These are phyloP conservation scores for Leishmania mexicana DNA, from an alignment of 208 protist species.

Conservation along the genomic window DNA sequence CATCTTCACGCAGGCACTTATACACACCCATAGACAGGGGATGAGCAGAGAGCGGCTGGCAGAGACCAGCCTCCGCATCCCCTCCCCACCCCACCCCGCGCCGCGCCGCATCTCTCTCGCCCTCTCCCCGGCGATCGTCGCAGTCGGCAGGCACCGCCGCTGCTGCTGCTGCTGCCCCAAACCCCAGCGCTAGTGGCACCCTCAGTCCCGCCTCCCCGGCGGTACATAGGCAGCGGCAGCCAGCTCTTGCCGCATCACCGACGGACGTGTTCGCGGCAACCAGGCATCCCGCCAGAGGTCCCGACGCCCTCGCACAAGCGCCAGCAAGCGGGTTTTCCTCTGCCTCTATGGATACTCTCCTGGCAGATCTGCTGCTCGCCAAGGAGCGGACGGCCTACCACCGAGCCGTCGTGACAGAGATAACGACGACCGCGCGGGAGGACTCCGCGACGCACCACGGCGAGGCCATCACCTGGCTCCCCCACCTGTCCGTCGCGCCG, in stretches of 20 bases:
- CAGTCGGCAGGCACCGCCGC: slow-evolving; percentile 7
- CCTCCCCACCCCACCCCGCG: background rate
- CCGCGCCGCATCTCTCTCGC: background rate
- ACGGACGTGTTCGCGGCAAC: background rate
- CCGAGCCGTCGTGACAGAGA: background rate
- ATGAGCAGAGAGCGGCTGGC: background rate
- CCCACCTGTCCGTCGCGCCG: background rate
- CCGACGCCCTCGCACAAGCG: background rate
- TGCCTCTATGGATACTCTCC: slow-evolving; percentile 9
- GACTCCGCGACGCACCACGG: background rate
- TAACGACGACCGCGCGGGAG: background rate
- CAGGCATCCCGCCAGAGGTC: background rate
- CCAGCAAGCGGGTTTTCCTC: background rate
- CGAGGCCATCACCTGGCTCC: slow-evolving; percentile 15
- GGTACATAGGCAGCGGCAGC: background rate
- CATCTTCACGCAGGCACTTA: background rate
- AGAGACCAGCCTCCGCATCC: background rate
- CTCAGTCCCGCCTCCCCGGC: background rate
- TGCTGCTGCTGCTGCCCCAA: slow-evolving; percentile 1
- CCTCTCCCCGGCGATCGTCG: background rate
- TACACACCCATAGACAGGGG: background rate
- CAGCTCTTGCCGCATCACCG: background rate
- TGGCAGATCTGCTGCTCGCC: slow-evolving; percentile 15
- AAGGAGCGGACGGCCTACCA: slow-evolving; percentile 13
- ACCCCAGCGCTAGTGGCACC: background rate